Evolutionary conservation across 805 yeast species (phyloP).

Genomic region (Diddensiella transvaalensis): DNA sequence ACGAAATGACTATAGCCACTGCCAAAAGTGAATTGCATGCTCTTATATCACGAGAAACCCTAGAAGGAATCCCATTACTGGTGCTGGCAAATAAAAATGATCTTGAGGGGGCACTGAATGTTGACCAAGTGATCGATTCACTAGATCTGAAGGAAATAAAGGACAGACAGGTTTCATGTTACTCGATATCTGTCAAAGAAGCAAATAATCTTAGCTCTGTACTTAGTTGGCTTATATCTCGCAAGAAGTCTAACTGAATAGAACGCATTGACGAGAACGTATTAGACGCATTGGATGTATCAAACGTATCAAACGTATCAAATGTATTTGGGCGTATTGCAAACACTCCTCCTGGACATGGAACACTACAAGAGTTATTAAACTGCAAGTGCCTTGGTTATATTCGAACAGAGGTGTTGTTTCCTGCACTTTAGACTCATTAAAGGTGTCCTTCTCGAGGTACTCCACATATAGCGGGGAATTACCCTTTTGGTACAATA

Average conservation of each 20-base stretch:
- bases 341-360: neutral
- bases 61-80: constrained; percentile 34
- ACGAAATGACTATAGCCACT: constrained; percentile 28
- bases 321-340: neutral
- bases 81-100: constrained; percentile 38
- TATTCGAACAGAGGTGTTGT: too few relatives aligned
- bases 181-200: constrained; percentile 37
- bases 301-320: too few relatives aligned
- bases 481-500: too few relatives aligned
- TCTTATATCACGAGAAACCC: constrained; percentile 29
- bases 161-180: constrained; percentile 35
- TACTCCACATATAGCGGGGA: too few relatives aligned
- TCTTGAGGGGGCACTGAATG: constrained; percentile 29
- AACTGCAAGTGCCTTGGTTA: too few relatives aligned
- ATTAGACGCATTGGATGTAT: too few relatives aligned
- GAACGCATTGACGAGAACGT: too few relatives aligned
- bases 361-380: neutral
- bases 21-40: constrained; percentile 34
- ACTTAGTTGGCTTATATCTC: constrained; percentile 33
- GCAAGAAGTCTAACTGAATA: neutral
- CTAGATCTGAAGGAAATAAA: constrained; percentile 32
- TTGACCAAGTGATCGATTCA: constrained; percentile 32
- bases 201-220: constrained; percentile 34
- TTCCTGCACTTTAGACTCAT: too few relatives aligned
- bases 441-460: too few relatives aligned